phyloP scores from a whole-genome alignment of 2,329 filamentous ascomycete species.

The Rhynchosporium secalis region DNA sequence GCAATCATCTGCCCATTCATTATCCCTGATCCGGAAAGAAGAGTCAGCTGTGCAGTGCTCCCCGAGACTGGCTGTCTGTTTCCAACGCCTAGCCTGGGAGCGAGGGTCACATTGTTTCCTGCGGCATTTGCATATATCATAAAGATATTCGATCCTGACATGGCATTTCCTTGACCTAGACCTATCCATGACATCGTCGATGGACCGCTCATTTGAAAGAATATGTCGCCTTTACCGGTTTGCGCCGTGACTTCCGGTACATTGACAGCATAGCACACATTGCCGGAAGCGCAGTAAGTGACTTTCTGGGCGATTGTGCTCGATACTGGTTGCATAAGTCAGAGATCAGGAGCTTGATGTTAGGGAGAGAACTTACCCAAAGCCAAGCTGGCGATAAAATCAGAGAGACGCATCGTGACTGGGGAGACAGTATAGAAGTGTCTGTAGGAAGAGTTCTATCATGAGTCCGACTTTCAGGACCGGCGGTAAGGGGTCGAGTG shows the following conservation, averaged over 20 bases:
- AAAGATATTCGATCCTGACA: conserved; percentile 59
- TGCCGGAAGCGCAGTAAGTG: conserved; percentile 27
- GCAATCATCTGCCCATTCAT: conserved; percentile 53
- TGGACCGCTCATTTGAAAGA: conserved; percentile 57
- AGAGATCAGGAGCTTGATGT: background rate
- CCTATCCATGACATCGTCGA: conserved; percentile 54
- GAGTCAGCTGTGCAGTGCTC: conserved; percentile 44
- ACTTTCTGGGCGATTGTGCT: conserved; percentile 26
- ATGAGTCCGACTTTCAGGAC: too few relatives aligned
- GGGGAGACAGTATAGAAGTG: background rate
- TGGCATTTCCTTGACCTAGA: conserved; percentile 54
- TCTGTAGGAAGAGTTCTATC: background rate
- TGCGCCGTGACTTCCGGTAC: conserved; percentile 53
- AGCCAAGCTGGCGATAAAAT: conserved; percentile 20
- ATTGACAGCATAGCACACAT: conserved; percentile 50
- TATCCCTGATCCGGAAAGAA: conserved; percentile 56
- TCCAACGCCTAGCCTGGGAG: conserved; percentile 50
- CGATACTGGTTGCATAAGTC: conserved; percentile 29
- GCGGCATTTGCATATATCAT: conserved; percentile 54
- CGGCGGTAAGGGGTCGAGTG: too few relatives aligned
- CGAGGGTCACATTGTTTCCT: conserved; percentile 57
- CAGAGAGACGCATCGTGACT: conserved; percentile 3
- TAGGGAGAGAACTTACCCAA: conserved; percentile 20
- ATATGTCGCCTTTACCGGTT: conserved; percentile 55
- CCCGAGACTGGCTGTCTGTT: conserved; percentile 46